A percentile compares a stretch with the other conserved stretches of the same genome.
Evolutionary conservation across 2,329 filamentous ascomycete species (phyloP).

Genomic region (Graphiopsis chlorocephala): DNA sequence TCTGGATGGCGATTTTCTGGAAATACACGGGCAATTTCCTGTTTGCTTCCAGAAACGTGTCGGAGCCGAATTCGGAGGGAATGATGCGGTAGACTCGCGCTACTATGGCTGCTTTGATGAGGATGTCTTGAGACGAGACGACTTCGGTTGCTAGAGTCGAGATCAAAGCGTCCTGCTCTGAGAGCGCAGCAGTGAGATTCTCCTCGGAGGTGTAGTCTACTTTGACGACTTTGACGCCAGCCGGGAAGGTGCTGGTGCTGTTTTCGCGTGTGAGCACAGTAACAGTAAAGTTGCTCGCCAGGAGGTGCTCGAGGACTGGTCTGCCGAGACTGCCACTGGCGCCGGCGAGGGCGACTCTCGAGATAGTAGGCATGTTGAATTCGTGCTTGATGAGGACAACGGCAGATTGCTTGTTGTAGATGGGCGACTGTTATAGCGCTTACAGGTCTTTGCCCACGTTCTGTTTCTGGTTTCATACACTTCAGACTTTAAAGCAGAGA

Average conservation of each 20-base stretch:
- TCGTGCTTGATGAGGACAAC: background rate
- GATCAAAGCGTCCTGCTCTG: constrained; percentile 40
- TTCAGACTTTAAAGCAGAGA: background rate
- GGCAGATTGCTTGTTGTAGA: background rate
- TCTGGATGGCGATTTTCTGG: constrained; percentile 27
- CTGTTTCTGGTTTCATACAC: background rate
- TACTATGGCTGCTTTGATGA: constrained; percentile 41
- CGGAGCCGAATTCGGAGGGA: constrained; percentile 42
- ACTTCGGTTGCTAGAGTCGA: constrained; percentile 31
- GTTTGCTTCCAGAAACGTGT: constrained; percentile 32
- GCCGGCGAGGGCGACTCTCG: constrained; percentile 33
- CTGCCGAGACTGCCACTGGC: constrained; percentile 44
- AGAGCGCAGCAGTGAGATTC: constrained; percentile 34
- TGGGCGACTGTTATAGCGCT: background rate
- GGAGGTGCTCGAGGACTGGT: constrained; percentile 41
- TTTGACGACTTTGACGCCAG: constrained; percentile 29
- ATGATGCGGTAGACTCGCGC: constrained; percentile 42
- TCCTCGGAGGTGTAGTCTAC: constrained; percentile 34
- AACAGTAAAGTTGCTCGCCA: constrained; percentile 36
- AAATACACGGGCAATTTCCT: constrained; percentile 36
- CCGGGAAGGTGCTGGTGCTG: constrained; percentile 25
- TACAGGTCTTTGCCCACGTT: background rate
- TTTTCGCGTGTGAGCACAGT: constrained; percentile 34
- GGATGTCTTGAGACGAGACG: constrained; percentile 27
- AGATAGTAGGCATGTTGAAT: background rate